Percentiles rank a stretch among this genome's conserved stretches.
Conservation (phyloP, 768 basidiomycete species). For the Mycena filopes region DNA sequence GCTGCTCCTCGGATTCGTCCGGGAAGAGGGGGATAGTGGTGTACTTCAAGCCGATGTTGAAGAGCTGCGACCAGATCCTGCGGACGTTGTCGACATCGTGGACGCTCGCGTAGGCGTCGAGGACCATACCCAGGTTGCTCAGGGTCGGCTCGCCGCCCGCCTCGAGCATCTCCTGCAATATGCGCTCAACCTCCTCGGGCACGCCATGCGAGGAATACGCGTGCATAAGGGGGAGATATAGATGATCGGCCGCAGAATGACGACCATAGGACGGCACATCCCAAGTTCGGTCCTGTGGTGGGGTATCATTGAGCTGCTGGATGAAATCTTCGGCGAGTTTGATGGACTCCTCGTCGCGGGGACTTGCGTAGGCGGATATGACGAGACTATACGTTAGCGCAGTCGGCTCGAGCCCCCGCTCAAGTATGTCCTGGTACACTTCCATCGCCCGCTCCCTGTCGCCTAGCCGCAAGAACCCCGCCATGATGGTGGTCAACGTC, state of each 20-base stretch:
- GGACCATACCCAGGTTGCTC: slow-evolving; percentile 67
- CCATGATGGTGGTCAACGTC: slow-evolving; percentile 79
- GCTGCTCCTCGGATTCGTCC: slow-evolving; percentile 33
- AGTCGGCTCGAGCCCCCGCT: slow-evolving; percentile 71
- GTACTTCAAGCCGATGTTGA: slow-evolving; percentile 62
- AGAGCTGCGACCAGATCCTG: slow-evolving; percentile 76
- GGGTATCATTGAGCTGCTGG: slow-evolving; percentile 54
- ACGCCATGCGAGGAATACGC: slow-evolving; percentile 56
- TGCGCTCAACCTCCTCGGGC: slow-evolving; percentile 64
- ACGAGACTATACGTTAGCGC: slow-evolving; percentile 77
- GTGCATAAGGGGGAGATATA: slow-evolving; percentile 72
- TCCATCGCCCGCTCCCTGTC: slow-evolving; percentile 65
- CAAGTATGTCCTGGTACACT: slow-evolving; percentile 78
- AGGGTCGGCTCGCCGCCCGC: slow-evolving; percentile 69
- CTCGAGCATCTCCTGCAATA: slow-evolving; percentile 63
- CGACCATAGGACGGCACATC: slow-evolving; percentile 49
- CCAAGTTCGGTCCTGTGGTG: slow-evolving; percentile 51
- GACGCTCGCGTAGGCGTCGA: slow-evolving; percentile 77
- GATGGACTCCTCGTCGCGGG: slow-evolving; percentile 60
- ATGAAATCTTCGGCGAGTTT: slow-evolving; percentile 75
- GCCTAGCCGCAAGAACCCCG: slow-evolving; percentile 70
- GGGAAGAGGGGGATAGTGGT: slow-evolving; percentile 48
- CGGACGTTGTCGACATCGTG: slow-evolving; percentile 65
- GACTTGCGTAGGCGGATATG: slow-evolving; percentile 67
- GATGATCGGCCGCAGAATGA: slow-evolving; percentile 56